Conservation (phyloP, 176 grass and related monocot species). For the Phyllostachys edulis region DNA sequence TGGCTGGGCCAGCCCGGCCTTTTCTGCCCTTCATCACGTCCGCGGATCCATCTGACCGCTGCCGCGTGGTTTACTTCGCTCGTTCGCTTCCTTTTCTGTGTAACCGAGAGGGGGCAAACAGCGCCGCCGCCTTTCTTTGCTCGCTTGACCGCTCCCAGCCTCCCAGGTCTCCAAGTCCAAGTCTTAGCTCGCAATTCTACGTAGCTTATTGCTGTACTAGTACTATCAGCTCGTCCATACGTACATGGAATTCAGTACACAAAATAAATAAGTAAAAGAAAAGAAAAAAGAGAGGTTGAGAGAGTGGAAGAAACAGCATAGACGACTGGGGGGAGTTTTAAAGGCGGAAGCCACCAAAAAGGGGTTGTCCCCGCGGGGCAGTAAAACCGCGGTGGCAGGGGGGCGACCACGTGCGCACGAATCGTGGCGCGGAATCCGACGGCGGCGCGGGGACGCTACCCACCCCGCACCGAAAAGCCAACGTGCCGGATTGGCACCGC, state of each 20-base stretch:
- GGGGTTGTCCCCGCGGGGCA: background rate
- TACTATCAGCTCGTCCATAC: background rate
- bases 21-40: background rate
- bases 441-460: conserved; percentile 11
- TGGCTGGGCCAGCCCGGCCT: background rate
- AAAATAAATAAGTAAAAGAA: background rate
- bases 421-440: conserved; percentile 31
- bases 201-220: background rate
- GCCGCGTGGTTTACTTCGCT: background rate
- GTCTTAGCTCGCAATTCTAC: background rate
- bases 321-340: background rate
- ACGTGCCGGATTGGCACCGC: conserved; percentile 38
- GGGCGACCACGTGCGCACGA: conserved; percentile 46
- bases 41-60: background rate
- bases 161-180: background rate
- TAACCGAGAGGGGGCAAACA: background rate
- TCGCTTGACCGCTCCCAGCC: background rate
- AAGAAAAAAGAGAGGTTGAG: background rate
- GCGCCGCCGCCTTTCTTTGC: background rate
- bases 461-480: conserved; percentile 24
- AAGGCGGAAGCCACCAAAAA: conserved; percentile 4
- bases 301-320: background rate
- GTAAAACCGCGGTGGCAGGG: conserved; percentile 12
- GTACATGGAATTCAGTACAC: background rate
- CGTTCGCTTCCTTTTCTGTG: background rate